Base-by-base conservation (phyloP, 176 grass and related monocot genomes). In the Lolium rigidum region DNA sequence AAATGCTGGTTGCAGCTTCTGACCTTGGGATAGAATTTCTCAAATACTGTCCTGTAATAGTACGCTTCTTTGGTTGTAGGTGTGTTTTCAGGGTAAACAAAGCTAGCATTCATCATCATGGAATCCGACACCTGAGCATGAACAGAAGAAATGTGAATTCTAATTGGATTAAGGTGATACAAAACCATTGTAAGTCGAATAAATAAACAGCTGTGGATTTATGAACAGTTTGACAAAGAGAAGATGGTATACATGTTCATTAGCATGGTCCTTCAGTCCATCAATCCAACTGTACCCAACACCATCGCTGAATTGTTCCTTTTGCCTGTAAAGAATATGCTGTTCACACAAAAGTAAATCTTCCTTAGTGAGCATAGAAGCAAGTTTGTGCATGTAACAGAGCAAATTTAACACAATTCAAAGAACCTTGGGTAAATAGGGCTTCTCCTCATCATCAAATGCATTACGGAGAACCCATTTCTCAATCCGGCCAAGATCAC, bases 221-320 rank as follows among this genome's bases (percentile, higher is more conserved):
- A 41, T 80, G 20, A 83, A 31, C 79, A 17, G 68, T 66, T 83
- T 51, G 38, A 35, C 41, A 80, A 77, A 85, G 5, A 74, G 60
- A 84, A 68, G 31, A 76, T 13, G 9, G 0, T 41, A 75, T 94
- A 99, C 97, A 89, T 99, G 90, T 91, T 94, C 56, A 63, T 81
- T 91, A 67, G 97, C 94, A 90, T 99, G 90, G 83, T 96, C 92
- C 84, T 96, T 99, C 85, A 99, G 80, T 31, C 94, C 92, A 88
- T 99, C 97, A 57, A 99, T 99, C 97, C 97, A 99, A 88, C 94
- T 94, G 84, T 99, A 99, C 9, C 97, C 97, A 15, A 99, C 97
- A 51, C 94, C 94, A 85, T 99, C 97, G 76, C 97, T 99, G 85
- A 99, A 99, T 85, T 99, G 97, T 70, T 99, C 97, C 92, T 99